These are phyloP conservation scores for Penicillium sp. DNA, from an alignment of 2,329 filamentous ascomycete genomes.

Conservation along the genomic window DNA sequence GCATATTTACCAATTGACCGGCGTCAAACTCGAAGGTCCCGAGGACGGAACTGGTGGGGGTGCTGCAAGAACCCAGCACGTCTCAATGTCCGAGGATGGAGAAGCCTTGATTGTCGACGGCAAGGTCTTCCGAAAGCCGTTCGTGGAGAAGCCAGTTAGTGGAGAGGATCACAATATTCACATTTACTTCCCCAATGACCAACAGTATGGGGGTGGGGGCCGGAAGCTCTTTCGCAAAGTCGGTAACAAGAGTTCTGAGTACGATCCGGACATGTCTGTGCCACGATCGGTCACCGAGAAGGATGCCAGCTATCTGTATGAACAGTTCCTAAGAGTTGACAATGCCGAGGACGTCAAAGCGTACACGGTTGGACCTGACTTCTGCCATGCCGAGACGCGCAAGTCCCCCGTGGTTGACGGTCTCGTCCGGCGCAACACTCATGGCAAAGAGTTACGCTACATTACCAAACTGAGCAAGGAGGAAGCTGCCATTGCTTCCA, in stretches of 20 bases:
- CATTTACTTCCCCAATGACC: slow-evolving; percentile 83
- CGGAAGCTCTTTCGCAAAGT: slow-evolving; percentile 94
- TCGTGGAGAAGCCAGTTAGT: slow-evolving; percentile 97
- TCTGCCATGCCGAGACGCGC: slow-evolving; percentile 94
- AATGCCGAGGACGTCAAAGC: slow-evolving; percentile 99
- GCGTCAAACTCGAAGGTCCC: slow-evolving; percentile 71
- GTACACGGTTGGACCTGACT: slow-evolving; percentile 90
- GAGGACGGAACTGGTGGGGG: slow-evolving; percentile 67
- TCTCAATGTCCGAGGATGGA: slow-evolving; percentile 86
- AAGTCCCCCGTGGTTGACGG: slow-evolving; percentile 98
- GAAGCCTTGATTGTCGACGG: slow-evolving; percentile 90
- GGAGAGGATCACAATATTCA: slow-evolving; percentile 99
- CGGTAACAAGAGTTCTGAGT: slow-evolving; percentile 98
- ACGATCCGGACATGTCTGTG: slow-evolving; percentile 71
- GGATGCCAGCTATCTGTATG: slow-evolving; percentile 87
- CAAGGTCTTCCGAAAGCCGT: slow-evolving; percentile 78
- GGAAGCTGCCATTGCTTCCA: slow-evolving; percentile 82
- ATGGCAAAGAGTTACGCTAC: slow-evolving; percentile 95
- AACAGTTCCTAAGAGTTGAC: slow-evolving; percentile 94
- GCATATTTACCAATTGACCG: slow-evolving; percentile 77
- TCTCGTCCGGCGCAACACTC: slow-evolving; percentile 90
- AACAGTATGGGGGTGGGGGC: slow-evolving; percentile 80
- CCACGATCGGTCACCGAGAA: slow-evolving; percentile 82
- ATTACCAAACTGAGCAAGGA: slow-evolving; percentile 80
- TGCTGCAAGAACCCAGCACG: slow-evolving; percentile 59